A percentile compares a stretch with the other conserved stretches of the same genome.
phyloP scores from a whole-genome alignment of 2,329 filamentous ascomycete species.

The Penicillium sp. region DNA sequence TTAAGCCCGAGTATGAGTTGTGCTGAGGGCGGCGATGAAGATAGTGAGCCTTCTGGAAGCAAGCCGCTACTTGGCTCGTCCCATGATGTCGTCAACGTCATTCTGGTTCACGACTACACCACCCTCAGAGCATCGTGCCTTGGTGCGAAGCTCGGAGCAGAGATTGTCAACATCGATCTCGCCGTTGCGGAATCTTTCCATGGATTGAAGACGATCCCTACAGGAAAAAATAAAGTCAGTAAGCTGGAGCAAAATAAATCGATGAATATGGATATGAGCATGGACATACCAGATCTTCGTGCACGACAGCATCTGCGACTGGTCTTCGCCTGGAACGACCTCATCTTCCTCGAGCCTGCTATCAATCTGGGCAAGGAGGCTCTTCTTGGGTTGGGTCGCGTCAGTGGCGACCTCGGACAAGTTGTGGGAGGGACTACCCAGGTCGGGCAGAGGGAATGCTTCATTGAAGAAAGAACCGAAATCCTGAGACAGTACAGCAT shows the following conservation, averaged over 20 bases:
- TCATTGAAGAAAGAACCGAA: slow-evolving; percentile 75
- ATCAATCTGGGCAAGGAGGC: slow-evolving; percentile 76
- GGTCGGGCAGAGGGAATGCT: slow-evolving; percentile 72
- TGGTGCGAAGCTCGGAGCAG: slow-evolving; percentile 88
- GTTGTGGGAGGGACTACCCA: slow-evolving; percentile 75
- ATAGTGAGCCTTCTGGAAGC: background rate
- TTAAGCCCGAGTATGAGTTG: background rate
- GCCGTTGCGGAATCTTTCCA: slow-evolving; percentile 81
- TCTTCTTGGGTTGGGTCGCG: slow-evolving; percentile 54
- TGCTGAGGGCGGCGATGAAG: background rate
- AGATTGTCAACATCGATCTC: slow-evolving; percentile 92
- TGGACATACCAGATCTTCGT: slow-evolving; percentile 84
- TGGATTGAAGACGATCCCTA: slow-evolving; percentile 87
- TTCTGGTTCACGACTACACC: slow-evolving; percentile 86
- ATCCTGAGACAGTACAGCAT: slow-evolving; percentile 68
- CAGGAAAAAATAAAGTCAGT: slow-evolving; percentile 42
- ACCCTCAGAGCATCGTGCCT: slow-evolving; percentile 87
- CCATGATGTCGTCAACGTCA: slow-evolving; percentile 79
- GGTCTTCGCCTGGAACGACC: slow-evolving; percentile 60
- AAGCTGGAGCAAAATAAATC: background rate
- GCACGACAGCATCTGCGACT: slow-evolving; percentile 70
- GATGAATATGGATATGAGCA: background rate
- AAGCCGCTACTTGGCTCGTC: slow-evolving; percentile 32
- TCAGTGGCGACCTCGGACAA: slow-evolving; percentile 37
- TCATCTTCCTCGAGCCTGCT: slow-evolving; percentile 65